phyloP scores from a whole-genome alignment of 2,329 filamentous ascomycete genomes.

The Calonectria hawksworthii region DNA sequence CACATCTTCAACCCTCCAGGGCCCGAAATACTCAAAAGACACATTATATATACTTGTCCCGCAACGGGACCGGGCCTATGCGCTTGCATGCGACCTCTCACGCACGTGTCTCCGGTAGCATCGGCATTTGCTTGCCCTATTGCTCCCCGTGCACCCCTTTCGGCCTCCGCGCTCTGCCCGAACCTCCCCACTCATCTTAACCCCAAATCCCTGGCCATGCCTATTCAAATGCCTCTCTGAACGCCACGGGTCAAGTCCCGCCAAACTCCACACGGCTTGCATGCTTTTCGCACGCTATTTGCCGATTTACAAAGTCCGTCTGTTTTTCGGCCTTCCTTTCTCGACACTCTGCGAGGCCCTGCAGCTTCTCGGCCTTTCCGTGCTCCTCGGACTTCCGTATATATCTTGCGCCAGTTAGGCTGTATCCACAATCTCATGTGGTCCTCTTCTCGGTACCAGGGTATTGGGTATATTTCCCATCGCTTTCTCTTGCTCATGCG shows the following conservation, averaged over 20 bases:
- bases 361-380: constrained; percentile 6
- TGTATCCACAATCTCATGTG: neutral
- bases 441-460: constrained; percentile 16
- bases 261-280: constrained; percentile 19
- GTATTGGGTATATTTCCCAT: constrained; percentile 34
- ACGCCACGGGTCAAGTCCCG: constrained; percentile 12
- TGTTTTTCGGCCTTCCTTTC: neutral
- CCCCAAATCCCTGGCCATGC: constrained; percentile 10
- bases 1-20: neutral
- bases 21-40: constrained; percentile 5
- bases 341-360: neutral
- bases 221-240: constrained; percentile 22
- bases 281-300: constrained; percentile 2
- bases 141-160: constrained; percentile 1
- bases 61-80: neutral
- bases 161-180: neutral
- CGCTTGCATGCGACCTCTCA: constrained; percentile 7
- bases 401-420: constrained; percentile 2
- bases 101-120: constrained; percentile 13
- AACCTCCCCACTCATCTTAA: constrained; percentile 3
- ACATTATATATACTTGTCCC: constrained; percentile 5
- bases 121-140: constrained; percentile 23
- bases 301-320: neutral
- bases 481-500: constrained; percentile 16
- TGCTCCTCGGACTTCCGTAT: constrained; percentile 4